Evolutionary conservation across 2,329 filamentous ascomycete genomes (phyloP), one percentile per base, ranked within the genome.

Genomic region (Botrytis medusae): DNA sequence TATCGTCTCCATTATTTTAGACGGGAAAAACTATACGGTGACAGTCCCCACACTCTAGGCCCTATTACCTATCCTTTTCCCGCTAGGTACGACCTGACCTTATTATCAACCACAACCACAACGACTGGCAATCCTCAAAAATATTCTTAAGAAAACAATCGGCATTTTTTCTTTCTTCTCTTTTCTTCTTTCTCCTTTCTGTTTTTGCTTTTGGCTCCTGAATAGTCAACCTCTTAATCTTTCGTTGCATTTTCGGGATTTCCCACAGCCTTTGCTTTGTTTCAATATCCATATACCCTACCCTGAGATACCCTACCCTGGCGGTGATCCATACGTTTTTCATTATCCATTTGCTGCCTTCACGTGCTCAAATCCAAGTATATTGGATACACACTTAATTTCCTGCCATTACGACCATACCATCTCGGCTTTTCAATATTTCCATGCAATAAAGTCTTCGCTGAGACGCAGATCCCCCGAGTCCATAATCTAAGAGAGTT

Each of bases 11-110:
- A 71, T 73, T 73, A 59, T 69, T 51, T 65, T 8, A 37, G 73
- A 74, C 76, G 76, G 72, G 74, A 72, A 16, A 44, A 76, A 76
- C 75, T 44, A 67, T 72, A 75, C 67, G 67, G 62, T 77, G 71
- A 72, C 75, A 74, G 75, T 77, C 75, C 76, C 75, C 78, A 78
- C 77, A 77, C 74, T 76, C 71, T 69, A 71, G 59, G 71, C 74
- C 70, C 74, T 77, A 37, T 37, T 37, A 37, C 37, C 37, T 37
- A 67, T 74, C 75, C 73, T 68, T 70, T 72, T 72, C 63, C 71
- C 51, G 51, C 48, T 42, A 59, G 62, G 59, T 60, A 32, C 71
- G 73, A 69, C 70, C 69, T 61, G 37, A 9, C 37, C 37, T 71
- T 74, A 67, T 60, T 62, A 48, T 67, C 57, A 72, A 72, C 54